These are phyloP conservation scores for Volvox carteri DNA, from an alignment of 163 green algal species.

Conservation along the genomic window DNA sequence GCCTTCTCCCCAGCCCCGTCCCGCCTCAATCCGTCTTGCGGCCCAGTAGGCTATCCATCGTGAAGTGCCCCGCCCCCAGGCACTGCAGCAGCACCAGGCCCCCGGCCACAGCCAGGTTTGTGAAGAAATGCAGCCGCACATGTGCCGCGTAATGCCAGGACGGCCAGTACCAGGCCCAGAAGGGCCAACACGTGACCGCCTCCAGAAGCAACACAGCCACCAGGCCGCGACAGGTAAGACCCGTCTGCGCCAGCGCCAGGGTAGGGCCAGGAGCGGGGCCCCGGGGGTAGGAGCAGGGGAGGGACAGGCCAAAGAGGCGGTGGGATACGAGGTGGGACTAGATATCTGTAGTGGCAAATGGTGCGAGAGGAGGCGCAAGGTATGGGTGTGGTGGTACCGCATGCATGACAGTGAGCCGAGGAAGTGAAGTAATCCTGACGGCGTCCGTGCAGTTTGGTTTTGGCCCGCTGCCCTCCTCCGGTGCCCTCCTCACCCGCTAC, in stretches of 20 bases:
- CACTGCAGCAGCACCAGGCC: slow-evolving; percentile 73
- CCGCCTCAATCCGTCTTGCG: slow-evolving; percentile 33
- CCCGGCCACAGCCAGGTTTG: slow-evolving; percentile 64
- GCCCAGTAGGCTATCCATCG: slow-evolving; percentile 59
- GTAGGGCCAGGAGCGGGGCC: not conserved
- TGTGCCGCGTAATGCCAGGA: slow-evolving; percentile 60
- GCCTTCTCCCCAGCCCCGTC: too few species aligned
- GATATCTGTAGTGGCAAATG: too few species aligned
- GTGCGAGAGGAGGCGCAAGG: too few species aligned
- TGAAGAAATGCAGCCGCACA: slow-evolving; percentile 72
- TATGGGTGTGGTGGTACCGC: too few species aligned
- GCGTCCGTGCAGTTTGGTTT: too few species aligned
- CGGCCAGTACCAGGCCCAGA: slow-evolving; percentile 64
- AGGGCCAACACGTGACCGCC: slow-evolving; percentile 72
- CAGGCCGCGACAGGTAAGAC: slow-evolving; percentile 60
- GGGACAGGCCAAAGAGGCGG: not conserved
- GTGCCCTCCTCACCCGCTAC: too few species aligned
- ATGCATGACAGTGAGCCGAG: too few species aligned
- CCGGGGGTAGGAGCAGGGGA: too few species aligned
- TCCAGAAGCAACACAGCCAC: slow-evolving; percentile 62
- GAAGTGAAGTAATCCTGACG: too few species aligned
- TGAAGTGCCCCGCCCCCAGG: slow-evolving; percentile 68
- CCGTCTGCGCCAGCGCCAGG: slow-evolving; percentile 55
- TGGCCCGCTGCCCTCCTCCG: too few species aligned
- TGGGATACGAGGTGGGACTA: too few species aligned